Base-by-base conservation (phyloP, 345 rosid species). In the Physaria fendleri region DNA sequence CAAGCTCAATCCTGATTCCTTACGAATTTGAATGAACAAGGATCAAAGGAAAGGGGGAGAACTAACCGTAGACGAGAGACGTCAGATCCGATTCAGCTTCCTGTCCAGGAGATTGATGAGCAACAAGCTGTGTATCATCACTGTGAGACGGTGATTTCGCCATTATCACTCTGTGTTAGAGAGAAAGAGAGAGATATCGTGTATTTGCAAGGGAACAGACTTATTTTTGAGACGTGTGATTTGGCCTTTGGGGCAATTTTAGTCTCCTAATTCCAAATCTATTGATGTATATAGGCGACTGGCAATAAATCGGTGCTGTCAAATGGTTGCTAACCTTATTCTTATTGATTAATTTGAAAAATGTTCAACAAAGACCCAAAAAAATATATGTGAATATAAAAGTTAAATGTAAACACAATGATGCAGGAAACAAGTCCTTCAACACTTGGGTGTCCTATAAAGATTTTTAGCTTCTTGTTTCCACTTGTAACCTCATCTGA, bases 1-100 rank as follows among this genome's bases (percentile, higher is more conserved):
- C 38, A 12, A 9, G 33, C 18, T 25, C 17, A 7, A 25, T 53
- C 43, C 11, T 13, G 23, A 59, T 22, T 41, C 30, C 49, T 24
- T 18, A 33, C 27, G 3, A 30, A 7, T 32, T 20, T 32, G 46
- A 51, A 55, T 16, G 43, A 47, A 27, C 14, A 35, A 28, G 3
- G 29, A 45, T 20, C 48, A 50, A 5, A 43, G 4, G 54, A 38
- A 13, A 45, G 20, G 11, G 52, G 35, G 22, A 27, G 21, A 62
- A 55, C 62, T 56, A 64, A 91, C 98, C 96, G 56, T 65, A 81
- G 56, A 91, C 66, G 56, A 87, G 72, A 69, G 90, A 74, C 5
- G 92, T 65, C 10, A 85, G 83, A 62, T 67, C 81, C 38, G 91
- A 90, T 38, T 83, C 97, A 22, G 80, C 62, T 59, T 81, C 78